Evolutionary conservation across 2,329 filamentous ascomycete species (phyloP), one percentile per base, ranked within the genome.

Genomic region (Exophiala sp.): DNA sequence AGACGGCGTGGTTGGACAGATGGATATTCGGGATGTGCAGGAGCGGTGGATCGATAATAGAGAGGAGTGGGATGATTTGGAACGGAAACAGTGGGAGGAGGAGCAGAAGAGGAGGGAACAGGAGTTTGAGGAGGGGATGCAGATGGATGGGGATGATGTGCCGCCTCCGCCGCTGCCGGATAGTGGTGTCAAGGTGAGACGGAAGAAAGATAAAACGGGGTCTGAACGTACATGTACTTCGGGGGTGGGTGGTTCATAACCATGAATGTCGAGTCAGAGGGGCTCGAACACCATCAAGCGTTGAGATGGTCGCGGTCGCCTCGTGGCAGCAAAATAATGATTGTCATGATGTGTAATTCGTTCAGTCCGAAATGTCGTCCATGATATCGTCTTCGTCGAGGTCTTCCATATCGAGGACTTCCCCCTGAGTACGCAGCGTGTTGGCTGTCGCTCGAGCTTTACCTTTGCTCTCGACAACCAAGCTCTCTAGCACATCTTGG

Each of bases 31-130:
- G 55, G 92, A 99, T 71, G 86, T 97, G 59, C 94, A 99, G 72
- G 94, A 99, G 74, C 81, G 94, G 57, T 99, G 94, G 94, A 75
- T 99, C 32, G 92, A 97, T 72, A 80, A 86, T 38, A 94, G 91
- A 68, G 91, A 91, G 12, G 89, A 87, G 61, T 90, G 89, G 66
- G 94, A 99, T 70, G 85, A 86, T 63, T 74, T 84, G 56, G 94
- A 97, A 76, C 77, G 79, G 54, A 82, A 83, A 65, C 82, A 86
- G 50, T 84, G 86, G 75, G 88, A 91, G 65, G 85, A 88, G 63
- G 88, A 95, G 71, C 50, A 50, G 33, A 84, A 81, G 63, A 70
- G 73, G 50, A 72, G 71, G 47, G 68, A 76, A 45, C 65, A 70
- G 34, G 69, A 69, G 29, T 68, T 58, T 3, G 60, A 63, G n/a